Conservation (phyloP, 371 early-diverging fungal species). For the Actinomortierella wolfii region DNA sequence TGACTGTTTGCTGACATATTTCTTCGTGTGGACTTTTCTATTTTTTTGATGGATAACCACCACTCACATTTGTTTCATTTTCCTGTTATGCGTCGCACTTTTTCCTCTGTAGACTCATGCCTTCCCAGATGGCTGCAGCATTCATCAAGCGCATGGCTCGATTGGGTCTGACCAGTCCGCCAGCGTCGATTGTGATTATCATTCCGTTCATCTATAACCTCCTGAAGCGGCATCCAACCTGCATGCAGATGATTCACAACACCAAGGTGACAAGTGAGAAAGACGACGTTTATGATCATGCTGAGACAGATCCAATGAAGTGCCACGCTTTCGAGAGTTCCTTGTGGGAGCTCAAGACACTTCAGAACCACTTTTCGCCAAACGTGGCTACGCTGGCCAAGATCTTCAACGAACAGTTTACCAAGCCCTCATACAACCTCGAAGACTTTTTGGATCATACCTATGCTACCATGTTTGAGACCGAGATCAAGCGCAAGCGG, state of each 20-base stretch:
- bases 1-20: too few species aligned
- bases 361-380: slow-evolving; percentile 84
- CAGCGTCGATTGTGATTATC: slow-evolving; percentile 80
- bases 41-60: slow-evolving; percentile 10
- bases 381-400: slow-evolving; percentile 84
- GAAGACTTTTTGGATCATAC: slow-evolving; percentile 96
- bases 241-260: slow-evolving; percentile 84
- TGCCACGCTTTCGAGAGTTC: slow-evolving; percentile 85
- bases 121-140: slow-evolving; percentile 87
- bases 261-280: slow-evolving; percentile 39
- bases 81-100: background rate
- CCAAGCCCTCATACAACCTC: slow-evolving; percentile 80
- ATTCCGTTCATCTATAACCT: slow-evolving; percentile 92
- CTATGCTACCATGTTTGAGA: slow-evolving; percentile 82
- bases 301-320: slow-evolving; percentile 76
- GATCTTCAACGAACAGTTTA: slow-evolving; percentile 85
- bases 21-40: background rate
- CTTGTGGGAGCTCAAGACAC: slow-evolving; percentile 89
- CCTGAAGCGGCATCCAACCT: slow-evolving; percentile 86
- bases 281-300: slow-evolving; percentile 72
- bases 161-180: slow-evolving; percentile 82
- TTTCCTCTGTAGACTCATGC: slow-evolving; percentile 67
- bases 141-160: slow-evolving; percentile 92
- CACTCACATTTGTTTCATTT: background rate
- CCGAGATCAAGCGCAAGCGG: slow-evolving; percentile 65